Evolutionary conservation across 495 filamentous ascomycete species (phyloP).

Genomic region (Acidiella bohemica): DNA sequence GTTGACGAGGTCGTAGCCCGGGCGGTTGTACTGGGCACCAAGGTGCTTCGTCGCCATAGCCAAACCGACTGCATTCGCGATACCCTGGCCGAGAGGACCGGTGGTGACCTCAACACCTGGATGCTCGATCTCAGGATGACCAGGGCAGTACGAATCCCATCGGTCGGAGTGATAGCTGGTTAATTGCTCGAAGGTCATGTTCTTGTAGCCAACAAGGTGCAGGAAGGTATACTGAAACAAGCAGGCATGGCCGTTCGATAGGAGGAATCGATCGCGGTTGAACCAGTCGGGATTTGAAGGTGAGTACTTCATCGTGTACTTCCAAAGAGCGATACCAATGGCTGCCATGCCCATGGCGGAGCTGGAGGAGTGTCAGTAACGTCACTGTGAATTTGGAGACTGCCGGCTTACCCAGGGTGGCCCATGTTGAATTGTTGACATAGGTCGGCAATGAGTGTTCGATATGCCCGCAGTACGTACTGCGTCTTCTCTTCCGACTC

Average conservation of each 20-base stretch:
- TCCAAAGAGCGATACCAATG: constrained; percentile 40
- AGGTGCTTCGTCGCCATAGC: constrained; percentile 47
- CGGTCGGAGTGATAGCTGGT: constrained; percentile 45
- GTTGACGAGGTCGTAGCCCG: constrained; percentile 35
- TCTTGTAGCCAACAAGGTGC: constrained; percentile 44
- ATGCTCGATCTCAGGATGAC: constrained; percentile 49
- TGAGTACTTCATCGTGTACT: constrained; percentile 40
- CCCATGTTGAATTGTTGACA: constrained; percentile 47
- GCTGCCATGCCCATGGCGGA: constrained; percentile 44
- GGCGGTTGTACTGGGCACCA: constrained; percentile 40
- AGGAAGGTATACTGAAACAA: constrained; percentile 47
- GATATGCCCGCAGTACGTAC: constrained; percentile 37
- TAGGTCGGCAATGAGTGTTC: constrained; percentile 44
- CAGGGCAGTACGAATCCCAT: constrained; percentile 36
- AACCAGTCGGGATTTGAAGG: constrained; percentile 36
- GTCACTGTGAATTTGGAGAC: background rate
- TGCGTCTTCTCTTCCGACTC: constrained; percentile 12
- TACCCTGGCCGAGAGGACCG: constrained; percentile 46
- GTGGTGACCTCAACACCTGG: constrained; percentile 51
- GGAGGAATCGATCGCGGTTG: constrained; percentile 41
- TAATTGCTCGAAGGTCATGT: constrained; percentile 47
- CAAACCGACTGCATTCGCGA: constrained; percentile 47
- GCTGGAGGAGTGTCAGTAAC: background rate
- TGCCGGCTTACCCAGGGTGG: constrained; percentile 37
- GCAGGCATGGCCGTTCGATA: constrained; percentile 47